These are phyloP conservation scores for Tulasnella calospora DNA, from an alignment of 768 basidiomycete species.

Conservation along the genomic window DNA sequence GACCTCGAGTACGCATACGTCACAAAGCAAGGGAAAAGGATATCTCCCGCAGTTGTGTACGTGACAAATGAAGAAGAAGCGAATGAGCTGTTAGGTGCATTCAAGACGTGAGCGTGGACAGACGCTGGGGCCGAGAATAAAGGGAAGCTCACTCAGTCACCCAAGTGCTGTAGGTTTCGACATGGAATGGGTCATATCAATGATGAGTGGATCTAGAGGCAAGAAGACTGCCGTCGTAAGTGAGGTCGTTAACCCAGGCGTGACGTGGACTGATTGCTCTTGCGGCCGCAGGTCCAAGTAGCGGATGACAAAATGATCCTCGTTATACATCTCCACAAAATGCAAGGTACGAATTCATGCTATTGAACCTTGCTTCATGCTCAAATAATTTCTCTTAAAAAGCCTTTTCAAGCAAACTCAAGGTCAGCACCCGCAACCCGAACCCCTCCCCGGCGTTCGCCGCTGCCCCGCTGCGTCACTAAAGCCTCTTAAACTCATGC, in stretches of 20 bases:
- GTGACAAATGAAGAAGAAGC: not conserved
- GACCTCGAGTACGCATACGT: not conserved
- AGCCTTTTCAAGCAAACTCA: not conserved
- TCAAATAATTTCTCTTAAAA: not conserved
- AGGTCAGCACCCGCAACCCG: not conserved
- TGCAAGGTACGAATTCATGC: not conserved
- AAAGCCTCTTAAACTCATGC: not conserved
- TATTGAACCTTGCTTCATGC: not conserved
- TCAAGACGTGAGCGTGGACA: not conserved
- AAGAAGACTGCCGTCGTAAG: not conserved
- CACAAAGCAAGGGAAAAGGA: not conserved
- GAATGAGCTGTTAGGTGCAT: not conserved
- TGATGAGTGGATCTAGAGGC: not conserved
- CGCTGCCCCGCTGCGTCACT: no score
- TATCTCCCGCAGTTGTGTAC: not conserved
- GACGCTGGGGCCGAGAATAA: not conserved
- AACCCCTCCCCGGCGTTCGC: no score
- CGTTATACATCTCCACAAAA: not conserved
- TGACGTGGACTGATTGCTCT: not conserved
- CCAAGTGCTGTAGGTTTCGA: not conserved
- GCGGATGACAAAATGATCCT: not conserved
- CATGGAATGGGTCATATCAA: not conserved
- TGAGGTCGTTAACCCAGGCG: not conserved
- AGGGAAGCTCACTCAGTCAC: not conserved
- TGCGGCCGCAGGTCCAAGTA: not conserved